These are phyloP conservation scores for Colletotrichum sp. DNA, from an alignment of 2,329 filamentous ascomycete genomes.

Conservation along the genomic window DNA sequence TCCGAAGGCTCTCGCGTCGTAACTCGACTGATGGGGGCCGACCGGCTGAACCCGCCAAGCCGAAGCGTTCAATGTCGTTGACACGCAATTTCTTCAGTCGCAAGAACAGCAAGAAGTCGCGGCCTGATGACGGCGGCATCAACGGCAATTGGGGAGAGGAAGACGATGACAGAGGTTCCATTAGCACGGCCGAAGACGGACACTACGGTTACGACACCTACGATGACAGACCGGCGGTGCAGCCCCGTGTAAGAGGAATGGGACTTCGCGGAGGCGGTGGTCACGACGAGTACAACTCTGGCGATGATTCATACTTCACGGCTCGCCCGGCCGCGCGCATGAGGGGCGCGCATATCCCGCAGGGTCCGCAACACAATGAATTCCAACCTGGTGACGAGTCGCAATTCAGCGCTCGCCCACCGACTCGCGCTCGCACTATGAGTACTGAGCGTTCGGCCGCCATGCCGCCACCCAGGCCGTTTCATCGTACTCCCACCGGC, in stretches of 20 bases:
- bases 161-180: conserved; percentile 45
- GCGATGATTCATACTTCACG: conserved; percentile 64
- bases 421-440: conserved; percentile 28
- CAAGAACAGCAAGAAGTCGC: conserved; percentile 42
- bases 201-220: conserved; percentile 24
- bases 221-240: conserved; percentile 7
- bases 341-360: conserved; percentile 13
- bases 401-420: conserved; percentile 7
- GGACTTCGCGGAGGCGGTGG: conserved; percentile 46
- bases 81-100: conserved; percentile 52
- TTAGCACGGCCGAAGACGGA: conserved; percentile 22
- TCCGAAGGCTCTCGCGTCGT: conserved; percentile 43
- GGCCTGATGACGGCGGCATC: conserved; percentile 56
- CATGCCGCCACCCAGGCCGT: conserved; percentile 38
- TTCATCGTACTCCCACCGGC: conserved; percentile 75
- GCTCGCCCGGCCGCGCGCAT: conserved; percentile 35
- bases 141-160: conserved; percentile 58
- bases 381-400: conserved; percentile 6
- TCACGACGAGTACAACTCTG: conserved; percentile 55
- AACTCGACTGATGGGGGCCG: conserved; percentile 41
- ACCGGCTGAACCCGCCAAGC: conserved; percentile 36
- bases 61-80: conserved; percentile 67
- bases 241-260: conserved; percentile 16
- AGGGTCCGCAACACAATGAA: not conserved
- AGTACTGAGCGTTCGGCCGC: conserved; percentile 24